phyloP scores from a whole-genome alignment of 148 eudicot genomes.

The Tetragonia tetragonoides region DNA sequence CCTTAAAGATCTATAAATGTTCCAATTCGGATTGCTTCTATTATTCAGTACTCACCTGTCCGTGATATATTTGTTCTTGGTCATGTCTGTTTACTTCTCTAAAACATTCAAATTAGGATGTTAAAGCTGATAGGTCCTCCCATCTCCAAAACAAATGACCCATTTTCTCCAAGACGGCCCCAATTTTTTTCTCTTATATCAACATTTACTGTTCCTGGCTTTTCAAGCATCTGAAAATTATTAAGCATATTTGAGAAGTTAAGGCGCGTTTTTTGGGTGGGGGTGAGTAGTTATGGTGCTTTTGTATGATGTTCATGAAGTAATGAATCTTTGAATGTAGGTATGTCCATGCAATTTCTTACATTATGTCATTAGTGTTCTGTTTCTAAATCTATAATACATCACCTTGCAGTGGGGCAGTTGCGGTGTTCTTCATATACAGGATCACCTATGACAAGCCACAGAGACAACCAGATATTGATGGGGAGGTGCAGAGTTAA shows the following conservation, averaged over 20 bases:
- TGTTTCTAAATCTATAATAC: constrained; percentile 11
- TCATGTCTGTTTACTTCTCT: not conserved
- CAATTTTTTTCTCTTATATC: not conserved
- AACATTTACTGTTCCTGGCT: not conserved
- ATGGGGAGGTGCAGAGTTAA: constrained; percentile 31
- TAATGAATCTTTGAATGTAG: not conserved
- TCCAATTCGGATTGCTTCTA: not conserved
- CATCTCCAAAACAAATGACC: not conserved
- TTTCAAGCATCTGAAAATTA: no score
- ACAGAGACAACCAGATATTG: constrained; percentile 31
- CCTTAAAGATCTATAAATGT: no score
- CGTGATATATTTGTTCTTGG: not conserved
- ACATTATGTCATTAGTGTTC: not conserved
- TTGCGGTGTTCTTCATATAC: constrained; percentile 67
- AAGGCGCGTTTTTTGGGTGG: no score
- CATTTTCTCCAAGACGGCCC: not conserved
- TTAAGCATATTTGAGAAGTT: no score
- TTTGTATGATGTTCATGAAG: no score
- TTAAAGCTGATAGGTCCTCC: not conserved
- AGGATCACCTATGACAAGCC: constrained; percentile 47
- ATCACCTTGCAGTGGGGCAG: constrained; percentile 52
- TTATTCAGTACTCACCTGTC: no score
- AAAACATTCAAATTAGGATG: not conserved
- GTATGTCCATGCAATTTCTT: not conserved
- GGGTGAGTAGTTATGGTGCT: no score